phyloP scores from a whole-genome alignment of 1,284 basidiomycete species.

The Athelia sp. region DNA sequence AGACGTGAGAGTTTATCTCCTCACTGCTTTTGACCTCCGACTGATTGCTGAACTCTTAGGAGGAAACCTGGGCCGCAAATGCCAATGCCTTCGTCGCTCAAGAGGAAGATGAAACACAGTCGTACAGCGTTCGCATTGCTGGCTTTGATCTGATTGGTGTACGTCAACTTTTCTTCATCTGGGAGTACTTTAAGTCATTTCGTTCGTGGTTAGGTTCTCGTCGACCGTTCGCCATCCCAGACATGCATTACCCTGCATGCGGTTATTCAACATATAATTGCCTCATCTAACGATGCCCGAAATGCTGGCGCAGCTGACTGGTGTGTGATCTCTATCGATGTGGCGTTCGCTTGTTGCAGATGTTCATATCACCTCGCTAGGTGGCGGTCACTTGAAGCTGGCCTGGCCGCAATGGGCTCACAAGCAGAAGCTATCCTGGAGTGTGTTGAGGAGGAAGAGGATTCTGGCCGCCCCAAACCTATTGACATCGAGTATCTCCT shows the following conservation, averaged over 20 bases:
- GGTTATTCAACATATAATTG: constrained; percentile 52
- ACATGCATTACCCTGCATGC: constrained; percentile 56
- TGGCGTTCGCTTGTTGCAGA: constrained; percentile 4
- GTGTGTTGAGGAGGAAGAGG: constrained; percentile 69
- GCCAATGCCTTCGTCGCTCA: constrained; percentile 92
- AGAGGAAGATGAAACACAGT: constrained; percentile 87
- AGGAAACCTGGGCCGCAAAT: constrained; percentile 87
- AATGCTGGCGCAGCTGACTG: constrained; percentile 50
- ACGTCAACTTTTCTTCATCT: constrained; percentile 19
- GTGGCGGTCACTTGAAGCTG: constrained; percentile 89
- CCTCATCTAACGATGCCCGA: constrained; percentile 49
- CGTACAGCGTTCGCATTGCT: constrained; percentile 79
- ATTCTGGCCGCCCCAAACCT: constrained; percentile 54
- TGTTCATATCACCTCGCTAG: constrained; percentile 29
- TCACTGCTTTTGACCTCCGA: constrained; percentile 3
- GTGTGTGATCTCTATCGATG: constrained; percentile 23
- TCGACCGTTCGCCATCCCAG: constrained; percentile 61
- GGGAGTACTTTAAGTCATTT: constrained; percentile 3
- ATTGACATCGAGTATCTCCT: constrained; percentile 80
- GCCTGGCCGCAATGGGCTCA: constrained; percentile 81
- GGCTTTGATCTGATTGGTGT: constrained; percentile 84
- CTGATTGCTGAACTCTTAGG: constrained; percentile 41
- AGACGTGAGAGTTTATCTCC: constrained; percentile 52
- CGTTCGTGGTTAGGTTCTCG: constrained; percentile 50
- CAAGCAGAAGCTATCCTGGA: constrained; percentile 76